Conservation (phyloP, 2,329 filamentous ascomycete species). For the Dothistroma pini region DNA sequence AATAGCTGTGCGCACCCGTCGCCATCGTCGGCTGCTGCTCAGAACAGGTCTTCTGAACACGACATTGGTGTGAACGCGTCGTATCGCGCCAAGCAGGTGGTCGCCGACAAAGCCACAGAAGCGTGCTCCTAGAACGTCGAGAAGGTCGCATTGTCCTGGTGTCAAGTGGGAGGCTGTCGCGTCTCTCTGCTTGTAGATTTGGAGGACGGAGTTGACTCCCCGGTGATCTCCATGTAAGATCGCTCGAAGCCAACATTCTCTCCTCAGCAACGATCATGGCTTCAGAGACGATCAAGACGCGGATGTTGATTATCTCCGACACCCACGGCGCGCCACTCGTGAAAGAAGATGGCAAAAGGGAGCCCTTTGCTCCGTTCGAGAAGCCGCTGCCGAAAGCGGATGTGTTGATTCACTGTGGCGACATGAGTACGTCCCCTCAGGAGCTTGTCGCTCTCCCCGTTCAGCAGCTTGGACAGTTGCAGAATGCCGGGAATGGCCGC, state of each 20-base stretch:
- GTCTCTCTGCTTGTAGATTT: too few species aligned
- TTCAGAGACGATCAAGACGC: constrained; percentile 7
- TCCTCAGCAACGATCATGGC: not conserved
- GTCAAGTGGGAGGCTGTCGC: too few species aligned
- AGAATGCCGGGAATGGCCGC: too few species aligned
- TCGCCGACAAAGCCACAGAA: too few species aligned
- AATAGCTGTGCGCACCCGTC: not conserved
- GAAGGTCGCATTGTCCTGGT: too few species aligned
- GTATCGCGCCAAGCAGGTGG: too few species aligned
- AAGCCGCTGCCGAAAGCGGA: constrained; percentile 27
- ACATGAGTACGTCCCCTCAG: constrained; percentile 28
- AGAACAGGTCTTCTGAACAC: too few species aligned
- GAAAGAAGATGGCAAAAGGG: not conserved
- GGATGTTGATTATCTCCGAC: constrained; percentile 18
- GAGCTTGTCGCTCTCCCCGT: not conserved
- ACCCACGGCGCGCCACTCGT: constrained; percentile 12
- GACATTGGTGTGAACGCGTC: too few species aligned
- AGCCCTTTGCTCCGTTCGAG: constrained; percentile 7
- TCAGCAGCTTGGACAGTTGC: not conserved
- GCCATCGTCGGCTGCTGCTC: too few species aligned
- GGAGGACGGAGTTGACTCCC: not conserved
- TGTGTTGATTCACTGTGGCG: constrained; percentile 40
- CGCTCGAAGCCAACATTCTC: not conserved
- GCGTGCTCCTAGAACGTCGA: too few species aligned
- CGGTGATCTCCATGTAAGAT: not conserved